These are phyloP conservation scores for Arthrobotrys pseudoclavata DNA, from an alignment of 2,329 filamentous ascomycete species.

Conservation along the genomic window DNA sequence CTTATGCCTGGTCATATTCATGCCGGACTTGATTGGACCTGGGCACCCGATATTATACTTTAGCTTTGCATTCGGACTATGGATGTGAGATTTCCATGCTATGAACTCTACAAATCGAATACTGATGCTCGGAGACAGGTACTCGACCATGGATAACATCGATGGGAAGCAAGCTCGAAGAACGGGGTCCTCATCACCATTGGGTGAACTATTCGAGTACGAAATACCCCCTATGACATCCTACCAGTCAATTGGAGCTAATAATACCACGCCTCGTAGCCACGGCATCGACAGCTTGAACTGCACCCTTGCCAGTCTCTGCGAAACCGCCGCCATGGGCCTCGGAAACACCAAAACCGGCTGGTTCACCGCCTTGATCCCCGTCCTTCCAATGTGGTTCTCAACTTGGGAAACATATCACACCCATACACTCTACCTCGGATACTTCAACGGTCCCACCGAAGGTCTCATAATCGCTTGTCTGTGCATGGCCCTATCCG, in stretches of 20 bases:
- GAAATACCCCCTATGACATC: slow-evolving; percentile 62
- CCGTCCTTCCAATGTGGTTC: slow-evolving; percentile 98
- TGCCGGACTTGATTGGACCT: slow-evolving; percentile 91
- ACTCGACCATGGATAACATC: slow-evolving; percentile 98
- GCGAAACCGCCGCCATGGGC: slow-evolving; percentile 93
- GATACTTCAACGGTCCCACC: slow-evolving; percentile 96
- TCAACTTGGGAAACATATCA: slow-evolving; percentile 99
- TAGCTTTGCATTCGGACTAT: slow-evolving; percentile 93
- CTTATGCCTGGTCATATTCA: slow-evolving; percentile 78
- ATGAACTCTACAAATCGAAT: background rate
- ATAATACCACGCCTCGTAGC: slow-evolving; percentile 65
- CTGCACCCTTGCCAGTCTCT: slow-evolving; percentile 85
- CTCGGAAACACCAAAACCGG: slow-evolving; percentile 86
- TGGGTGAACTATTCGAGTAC: slow-evolving; percentile 94
- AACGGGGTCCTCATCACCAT: slow-evolving; percentile 92
- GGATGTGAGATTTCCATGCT: slow-evolving; percentile 75
- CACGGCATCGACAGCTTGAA: slow-evolving; percentile 99
- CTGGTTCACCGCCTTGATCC: slow-evolving; percentile 90
- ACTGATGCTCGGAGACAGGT: slow-evolving; percentile 66
- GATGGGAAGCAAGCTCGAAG: slow-evolving; percentile 97
- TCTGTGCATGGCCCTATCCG: slow-evolving; percentile 85
- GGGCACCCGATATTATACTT: slow-evolving; percentile 93
- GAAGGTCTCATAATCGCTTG: slow-evolving; percentile 94
- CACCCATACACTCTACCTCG: slow-evolving; percentile 95
- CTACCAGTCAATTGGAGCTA: background rate